Percentiles rank a stretch among this genome's conserved stretches.
These are phyloP conservation scores for Bryoerythrophyllum caledonicum DNA, from an alignment of 225 moss, liverwort and hornwort genomes.

Conservation along the genomic window DNA sequence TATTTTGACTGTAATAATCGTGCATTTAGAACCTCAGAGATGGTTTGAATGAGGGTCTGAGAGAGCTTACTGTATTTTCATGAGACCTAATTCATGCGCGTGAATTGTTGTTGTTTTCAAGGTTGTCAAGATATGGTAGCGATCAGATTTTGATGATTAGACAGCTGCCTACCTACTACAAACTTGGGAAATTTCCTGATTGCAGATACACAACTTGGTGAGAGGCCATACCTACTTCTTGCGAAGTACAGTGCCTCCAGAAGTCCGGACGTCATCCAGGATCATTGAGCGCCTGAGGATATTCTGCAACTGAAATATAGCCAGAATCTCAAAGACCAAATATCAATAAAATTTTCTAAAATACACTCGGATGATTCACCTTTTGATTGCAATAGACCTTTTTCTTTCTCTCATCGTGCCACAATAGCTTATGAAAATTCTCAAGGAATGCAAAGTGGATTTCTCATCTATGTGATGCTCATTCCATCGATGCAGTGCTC, in stretches of 20 bases:
- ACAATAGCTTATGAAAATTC: no score
- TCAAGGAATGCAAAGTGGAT: no score
- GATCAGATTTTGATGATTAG: neutral
- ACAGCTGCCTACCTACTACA: neutral
- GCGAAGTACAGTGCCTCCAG: neutral
- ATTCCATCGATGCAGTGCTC: no score
- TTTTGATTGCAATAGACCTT: no score
- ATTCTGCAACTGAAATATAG: neutral
- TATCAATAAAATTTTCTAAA: no score
- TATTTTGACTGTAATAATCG: no score
- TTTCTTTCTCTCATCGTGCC: no score
- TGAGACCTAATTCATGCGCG: neutral
- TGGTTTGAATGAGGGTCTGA: neutral
- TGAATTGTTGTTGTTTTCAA: neutral
- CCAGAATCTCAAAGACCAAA: neutral
- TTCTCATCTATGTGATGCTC: no score
- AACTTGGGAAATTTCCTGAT: neutral
- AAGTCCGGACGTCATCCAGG: neutral
- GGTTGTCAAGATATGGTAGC: neutral
- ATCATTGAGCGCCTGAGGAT: neutral
- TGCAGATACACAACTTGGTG: neutral
- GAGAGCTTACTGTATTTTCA: neutral
- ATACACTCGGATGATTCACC: no score
- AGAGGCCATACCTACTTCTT: neutral
- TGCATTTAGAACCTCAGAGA: neutral